A percentile compares a stretch with the other conserved stretches of the same genome.
Conservation (phyloP, 345 rosid species). For the Bruguiera parviflora region DNA sequence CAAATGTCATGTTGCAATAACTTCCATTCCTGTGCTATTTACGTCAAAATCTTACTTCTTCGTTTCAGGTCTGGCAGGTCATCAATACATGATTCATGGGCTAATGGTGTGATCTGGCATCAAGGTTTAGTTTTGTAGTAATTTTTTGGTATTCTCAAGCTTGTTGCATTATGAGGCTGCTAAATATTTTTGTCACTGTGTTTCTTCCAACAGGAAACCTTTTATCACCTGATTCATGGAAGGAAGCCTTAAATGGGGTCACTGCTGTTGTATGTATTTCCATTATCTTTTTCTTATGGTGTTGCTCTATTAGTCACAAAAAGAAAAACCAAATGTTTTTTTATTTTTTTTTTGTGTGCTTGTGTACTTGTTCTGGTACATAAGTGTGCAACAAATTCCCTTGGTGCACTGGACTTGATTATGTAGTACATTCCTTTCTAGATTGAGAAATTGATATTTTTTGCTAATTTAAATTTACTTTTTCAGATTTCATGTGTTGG, state of each 20-base stretch:
- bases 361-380: neutral
- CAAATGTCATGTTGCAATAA: neutral
- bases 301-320: neutral
- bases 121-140: constrained; percentile 54
- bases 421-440: constrained; percentile 5
- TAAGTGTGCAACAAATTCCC: neutral
- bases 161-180: constrained; percentile 5
- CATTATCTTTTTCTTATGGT: neutral
- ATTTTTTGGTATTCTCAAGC: neutral
- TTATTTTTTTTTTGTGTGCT: neutral
- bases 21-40: neutral
- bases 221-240: constrained; percentile 74
- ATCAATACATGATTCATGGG: constrained; percentile 74
- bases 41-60: constrained; percentile 4
- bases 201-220: constrained; percentile 54
- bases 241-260: constrained; percentile 78
- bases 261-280: constrained; percentile 69
- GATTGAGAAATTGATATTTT: constrained; percentile 5
- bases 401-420: neutral
- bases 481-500: constrained; percentile 90
- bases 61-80: constrained; percentile 75
- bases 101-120: constrained; percentile 67
- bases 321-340: neutral
- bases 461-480: constrained; percentile 24
- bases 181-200: constrained; percentile 7